Conservation (phyloP, 345 rosid genomes). For the Fremontodendron californicum region DNA sequence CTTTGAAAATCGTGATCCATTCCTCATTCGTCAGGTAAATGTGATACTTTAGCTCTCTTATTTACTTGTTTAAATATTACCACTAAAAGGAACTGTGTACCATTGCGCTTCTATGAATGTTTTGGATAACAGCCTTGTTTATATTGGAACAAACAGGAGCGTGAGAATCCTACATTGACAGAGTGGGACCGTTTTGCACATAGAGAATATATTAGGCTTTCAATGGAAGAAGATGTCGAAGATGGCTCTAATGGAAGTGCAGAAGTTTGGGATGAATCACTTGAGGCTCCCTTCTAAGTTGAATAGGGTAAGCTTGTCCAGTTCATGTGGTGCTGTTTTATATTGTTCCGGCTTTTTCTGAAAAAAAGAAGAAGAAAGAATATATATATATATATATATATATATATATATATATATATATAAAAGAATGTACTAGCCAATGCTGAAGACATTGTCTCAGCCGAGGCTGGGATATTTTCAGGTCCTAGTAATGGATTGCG, state of each 20-base stretch:
- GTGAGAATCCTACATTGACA: conserved; percentile 92
- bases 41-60: conserved; percentile 1
- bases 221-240: conserved; percentile 99
- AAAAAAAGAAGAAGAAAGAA: not conserved
- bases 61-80: not conserved
- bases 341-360: too few species aligned
- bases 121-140: conserved; percentile 14
- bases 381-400: not conserved
- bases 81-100: not conserved
- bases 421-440: not conserved
- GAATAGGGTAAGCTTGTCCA: conserved; percentile 25
- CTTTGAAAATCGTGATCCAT: conserved; percentile 95
- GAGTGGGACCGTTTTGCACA: conserved; percentile 99
- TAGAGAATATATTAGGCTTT: conserved; percentile 93
- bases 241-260: conserved; percentile 98
- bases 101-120: not conserved
- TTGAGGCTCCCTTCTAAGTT: conserved; percentile 89
- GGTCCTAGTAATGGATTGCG: not conserved
- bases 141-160: conserved; percentile 53
- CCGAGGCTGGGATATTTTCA: not conserved
- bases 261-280: conserved; percentile 97
- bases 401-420: not conserved
- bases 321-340: not conserved
- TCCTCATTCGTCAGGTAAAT: conserved; percentile 92
- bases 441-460: not conserved